phyloP scores from a whole-genome alignment of 768 basidiomycete species.

The Tricholoma flavovirens region DNA sequence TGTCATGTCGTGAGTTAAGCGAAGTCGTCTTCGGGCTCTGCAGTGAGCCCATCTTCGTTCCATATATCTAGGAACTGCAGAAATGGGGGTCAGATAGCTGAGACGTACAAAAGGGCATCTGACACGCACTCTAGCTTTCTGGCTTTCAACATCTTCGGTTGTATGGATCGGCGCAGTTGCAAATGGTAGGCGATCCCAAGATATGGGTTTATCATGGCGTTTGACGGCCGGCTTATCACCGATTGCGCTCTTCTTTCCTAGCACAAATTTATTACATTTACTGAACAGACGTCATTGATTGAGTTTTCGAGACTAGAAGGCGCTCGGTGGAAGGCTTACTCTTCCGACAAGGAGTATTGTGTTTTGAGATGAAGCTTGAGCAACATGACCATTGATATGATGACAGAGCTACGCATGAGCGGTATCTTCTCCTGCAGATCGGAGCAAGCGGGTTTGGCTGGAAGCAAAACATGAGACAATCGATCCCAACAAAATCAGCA shows the following conservation, averaged over 20 bases:
- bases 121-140: constrained; percentile 57
- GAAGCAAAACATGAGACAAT: neutral
- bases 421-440: constrained; percentile 20
- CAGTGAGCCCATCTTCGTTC: constrained; percentile 73
- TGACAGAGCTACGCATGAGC: constrained; percentile 62
- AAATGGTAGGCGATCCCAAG: constrained; percentile 72
- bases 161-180: constrained; percentile 56
- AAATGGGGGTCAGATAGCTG: neutral
- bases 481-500: neutral
- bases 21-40: constrained; percentile 55
- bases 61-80: constrained; percentile 69
- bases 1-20: constrained; percentile 15
- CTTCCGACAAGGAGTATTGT: constrained; percentile 84
- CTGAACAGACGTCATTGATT: constrained; percentile 34
- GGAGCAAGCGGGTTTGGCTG: constrained; percentile 1
- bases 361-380: constrained; percentile 82
- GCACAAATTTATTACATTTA: constrained; percentile 85
- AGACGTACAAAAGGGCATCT: neutral
- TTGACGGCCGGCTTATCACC: constrained; percentile 78
- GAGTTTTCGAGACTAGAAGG: neutral
- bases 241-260: constrained; percentile 83
- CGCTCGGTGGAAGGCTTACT: constrained; percentile 52
- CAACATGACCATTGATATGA: constrained; percentile 80
- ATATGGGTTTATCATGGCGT: constrained; percentile 55
- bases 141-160: constrained; percentile 52